phyloP scores from a whole-genome alignment of 1,139 yeast genomes.

The Pichia sp. region DNA sequence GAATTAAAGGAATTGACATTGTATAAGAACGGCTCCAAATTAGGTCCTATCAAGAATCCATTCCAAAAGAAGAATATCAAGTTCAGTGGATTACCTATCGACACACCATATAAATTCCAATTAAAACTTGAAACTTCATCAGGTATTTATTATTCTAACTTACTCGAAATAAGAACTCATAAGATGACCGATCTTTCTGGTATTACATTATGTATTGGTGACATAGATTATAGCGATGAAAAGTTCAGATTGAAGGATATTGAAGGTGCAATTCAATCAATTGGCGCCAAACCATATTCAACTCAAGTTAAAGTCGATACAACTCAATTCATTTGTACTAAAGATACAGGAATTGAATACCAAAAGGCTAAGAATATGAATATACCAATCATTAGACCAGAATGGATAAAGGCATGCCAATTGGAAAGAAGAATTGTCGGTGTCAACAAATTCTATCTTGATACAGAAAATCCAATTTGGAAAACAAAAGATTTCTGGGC shows the following conservation, averaged over 20 bases:
- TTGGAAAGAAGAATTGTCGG: slow-evolving; percentile 88
- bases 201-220: slow-evolving; percentile 88
- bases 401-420: slow-evolving; percentile 96
- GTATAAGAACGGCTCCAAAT: slow-evolving; percentile 74
- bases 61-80: slow-evolving; percentile 78
- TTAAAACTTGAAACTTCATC: slow-evolving; percentile 85
- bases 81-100: slow-evolving; percentile 88
- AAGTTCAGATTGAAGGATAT: slow-evolving; percentile 60
- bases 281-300: slow-evolving; percentile 87
- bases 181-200: slow-evolving; percentile 97
- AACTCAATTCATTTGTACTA: slow-evolving; percentile 86
- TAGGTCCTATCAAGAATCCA: slow-evolving; percentile 88
- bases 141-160: slow-evolving; percentile 73
- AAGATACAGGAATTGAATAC: slow-evolving; percentile 48
- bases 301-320: slow-evolving; percentile 80
- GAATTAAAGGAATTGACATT: slow-evolving; percentile 72
- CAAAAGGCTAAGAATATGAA: slow-evolving; percentile 81
- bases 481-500: slow-evolving; percentile 34
- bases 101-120: slow-evolving; percentile 77
- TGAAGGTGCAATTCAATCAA: slow-evolving; percentile 56
- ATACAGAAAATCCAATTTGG: slow-evolving; percentile 38
- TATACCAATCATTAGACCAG: slow-evolving; percentile 94
- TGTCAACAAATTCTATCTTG: slow-evolving; percentile 79
- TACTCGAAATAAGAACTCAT: slow-evolving; percentile 74
- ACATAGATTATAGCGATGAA: slow-evolving; percentile 56